Conservation (phyloP, 2,329 filamentous ascomycete species). For the Clonostachys rhizophaga region DNA sequence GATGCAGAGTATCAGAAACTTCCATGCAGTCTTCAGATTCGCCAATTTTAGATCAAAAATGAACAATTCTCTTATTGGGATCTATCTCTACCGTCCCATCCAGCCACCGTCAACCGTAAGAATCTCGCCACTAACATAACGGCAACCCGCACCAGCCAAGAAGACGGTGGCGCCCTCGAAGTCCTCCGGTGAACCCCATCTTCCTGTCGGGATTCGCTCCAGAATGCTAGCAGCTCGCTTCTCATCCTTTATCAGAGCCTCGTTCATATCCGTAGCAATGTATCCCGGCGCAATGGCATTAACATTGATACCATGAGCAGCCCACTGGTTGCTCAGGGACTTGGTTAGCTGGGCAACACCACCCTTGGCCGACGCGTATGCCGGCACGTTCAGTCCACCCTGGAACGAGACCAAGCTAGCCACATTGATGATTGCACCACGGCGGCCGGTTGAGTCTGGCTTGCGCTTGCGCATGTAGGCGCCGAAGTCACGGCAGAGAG, state of each 20-base stretch:
- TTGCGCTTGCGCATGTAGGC: slow-evolving; percentile 63
- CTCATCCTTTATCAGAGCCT: slow-evolving; percentile 64
- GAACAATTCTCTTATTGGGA: too few species aligned
- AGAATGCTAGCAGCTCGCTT: slow-evolving; percentile 64
- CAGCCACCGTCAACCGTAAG: slow-evolving; percentile 81
- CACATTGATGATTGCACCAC: slow-evolving; percentile 71
- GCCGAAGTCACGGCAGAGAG: slow-evolving; percentile 65
- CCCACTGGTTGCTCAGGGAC: slow-evolving; percentile 76
- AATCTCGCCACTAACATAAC: slow-evolving; percentile 72
- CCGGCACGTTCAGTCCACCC: slow-evolving; percentile 75
- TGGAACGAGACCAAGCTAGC: slow-evolving; percentile 74
- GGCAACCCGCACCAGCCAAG: slow-evolving; percentile 64
- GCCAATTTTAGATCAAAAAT: too few species aligned
- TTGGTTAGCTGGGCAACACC: slow-evolving; percentile 76
- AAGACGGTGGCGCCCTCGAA: slow-evolving; percentile 74
- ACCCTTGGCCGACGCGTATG: slow-evolving; percentile 75
- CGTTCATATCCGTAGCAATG: slow-evolving; percentile 82
- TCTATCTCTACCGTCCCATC: slow-evolving; percentile 63
- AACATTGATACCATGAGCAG: slow-evolving; percentile 64
- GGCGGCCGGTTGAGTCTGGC: slow-evolving; percentile 35
- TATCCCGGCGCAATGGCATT: slow-evolving; percentile 83
- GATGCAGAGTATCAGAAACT: too few species aligned
- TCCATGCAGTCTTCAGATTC: too few species aligned
- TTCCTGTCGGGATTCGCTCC: slow-evolving; percentile 68
- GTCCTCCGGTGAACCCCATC: slow-evolving; percentile 75